Base-by-base conservation (phyloP, 139 green algal genomes). In the Chlorella sp. region DNA sequence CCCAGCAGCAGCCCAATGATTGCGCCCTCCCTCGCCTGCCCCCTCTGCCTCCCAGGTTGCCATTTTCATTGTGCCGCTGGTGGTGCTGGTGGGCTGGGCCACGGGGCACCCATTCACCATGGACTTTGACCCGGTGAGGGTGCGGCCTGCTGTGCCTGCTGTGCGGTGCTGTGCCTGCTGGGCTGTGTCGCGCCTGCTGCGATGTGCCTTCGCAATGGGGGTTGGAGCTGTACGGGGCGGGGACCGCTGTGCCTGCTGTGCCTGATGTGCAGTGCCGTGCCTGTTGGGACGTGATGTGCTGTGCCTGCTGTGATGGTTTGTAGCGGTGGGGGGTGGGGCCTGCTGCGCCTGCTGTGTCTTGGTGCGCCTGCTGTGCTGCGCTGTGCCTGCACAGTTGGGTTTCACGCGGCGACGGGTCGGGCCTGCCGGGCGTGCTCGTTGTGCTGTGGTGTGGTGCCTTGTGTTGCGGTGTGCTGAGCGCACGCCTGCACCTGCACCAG, bases 31-130 rank as follows among this genome's bases (percentile, higher is more conserved):
- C 30, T 34, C 30, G 30, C 30, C 69, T 39, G 18, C 68, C 69
- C 69, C 69, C 69, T 77, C 69, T 11, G 5, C 69, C 14, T 96
- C 92, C 82, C 96, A 95, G 94, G 98, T 99, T 71, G 95, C 96
- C 3, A 90, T 97, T 22, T 97, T 98, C 91, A 96, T 96, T 32
- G 92, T 98, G n/a, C 96, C 97, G 2, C 93, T 98, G n/a, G 90
- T 93, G 9, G 96, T 98, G 7, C 68, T 98, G 4, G 91, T 94
- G 0, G 96, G 94, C 39, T 99, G 97, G 97, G 88, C 83, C 34
- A 95, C 93, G 28, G 94, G 94, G 40, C 91, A 95, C 71, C 42
- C 86, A 76, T 97, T 98, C 92, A 95, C 91, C 15, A 91, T 98
- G 60, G 88, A 96, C 83, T 95, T 98, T 89, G 95, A 97, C 80